phyloP scores from a whole-genome alignment of 768 basidiomycete species.

The Suillus americanus region DNA sequence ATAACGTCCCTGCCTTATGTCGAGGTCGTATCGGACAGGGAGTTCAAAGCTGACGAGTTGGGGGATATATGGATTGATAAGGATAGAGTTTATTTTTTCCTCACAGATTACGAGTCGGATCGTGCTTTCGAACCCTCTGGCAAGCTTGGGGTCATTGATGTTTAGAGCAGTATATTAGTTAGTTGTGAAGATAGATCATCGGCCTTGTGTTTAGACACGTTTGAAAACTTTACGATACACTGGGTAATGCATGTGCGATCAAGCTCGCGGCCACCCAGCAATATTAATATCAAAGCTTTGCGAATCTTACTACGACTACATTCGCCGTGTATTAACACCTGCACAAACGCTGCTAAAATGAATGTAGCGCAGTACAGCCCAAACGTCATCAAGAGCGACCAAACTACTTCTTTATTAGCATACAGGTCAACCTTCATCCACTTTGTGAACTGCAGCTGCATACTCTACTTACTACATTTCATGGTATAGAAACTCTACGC shows the following conservation, averaged over 20 bases:
- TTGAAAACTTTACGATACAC: too few species aligned
- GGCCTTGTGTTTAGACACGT: too few species aligned
- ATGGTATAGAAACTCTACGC: constrained; percentile 25
- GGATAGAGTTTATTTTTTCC: not conserved
- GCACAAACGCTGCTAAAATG: not conserved
- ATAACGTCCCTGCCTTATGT: not conserved
- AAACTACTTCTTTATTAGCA: constrained; percentile 3
- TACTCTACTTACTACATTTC: constrained; percentile 5
- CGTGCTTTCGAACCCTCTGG: fast-evolving
- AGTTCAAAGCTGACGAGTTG: not conserved
- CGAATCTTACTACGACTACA: too few species aligned
- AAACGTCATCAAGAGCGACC: not conserved
- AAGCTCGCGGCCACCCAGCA: too few species aligned
- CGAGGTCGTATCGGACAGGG: not conserved
- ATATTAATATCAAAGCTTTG: too few species aligned
- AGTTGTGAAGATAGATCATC: not conserved
- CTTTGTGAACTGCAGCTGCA: not conserved
- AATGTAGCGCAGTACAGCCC: not conserved
- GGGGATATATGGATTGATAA: not conserved
- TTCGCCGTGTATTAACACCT: too few species aligned
- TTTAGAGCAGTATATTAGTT: not conserved
- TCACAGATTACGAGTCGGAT: not conserved
- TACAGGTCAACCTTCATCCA: constrained; percentile 1
- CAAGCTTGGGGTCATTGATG: not conserved
- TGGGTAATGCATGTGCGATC: too few species aligned